phyloP scores from a whole-genome alignment of 164 flowering plant genomes.

The Paratinospora sagittata region DNA sequence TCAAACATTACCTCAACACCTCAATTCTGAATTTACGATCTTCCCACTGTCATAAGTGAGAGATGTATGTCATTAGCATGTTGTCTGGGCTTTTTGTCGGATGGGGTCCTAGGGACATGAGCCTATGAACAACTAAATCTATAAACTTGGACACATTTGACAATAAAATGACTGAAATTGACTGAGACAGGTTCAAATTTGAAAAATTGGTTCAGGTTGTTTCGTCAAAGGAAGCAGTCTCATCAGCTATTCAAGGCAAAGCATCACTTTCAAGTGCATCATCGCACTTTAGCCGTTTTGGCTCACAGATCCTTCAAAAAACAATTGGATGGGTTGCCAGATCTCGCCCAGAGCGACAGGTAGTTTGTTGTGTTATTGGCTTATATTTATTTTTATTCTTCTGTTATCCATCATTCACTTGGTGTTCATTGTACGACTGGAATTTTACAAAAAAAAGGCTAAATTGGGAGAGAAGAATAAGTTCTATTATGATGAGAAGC shows the following conservation, averaged over 20 bases:
- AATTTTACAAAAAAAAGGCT: constrained; percentile 55
- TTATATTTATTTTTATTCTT: not conserved
- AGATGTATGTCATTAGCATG: too few relatives aligned
- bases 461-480: constrained; percentile 84
- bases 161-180: too few relatives aligned
- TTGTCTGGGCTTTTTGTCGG: too few relatives aligned
- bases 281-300: constrained; percentile 73
- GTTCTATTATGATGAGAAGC: constrained; percentile 92
- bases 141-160: too few relatives aligned
- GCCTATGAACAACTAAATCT: too few relatives aligned
- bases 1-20: too few relatives aligned
- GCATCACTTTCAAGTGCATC: constrained; percentile 36
- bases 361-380: constrained; percentile 12
- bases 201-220: constrained; percentile 29
- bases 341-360: constrained; percentile 69
- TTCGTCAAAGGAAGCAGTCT: constrained; percentile 39
- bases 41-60: too few relatives aligned
- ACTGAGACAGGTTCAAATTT: too few relatives aligned
- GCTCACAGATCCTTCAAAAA: constrained; percentile 74
- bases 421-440: not conserved
- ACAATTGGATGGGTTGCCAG: constrained; percentile 74
- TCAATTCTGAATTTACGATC: too few relatives aligned
- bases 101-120: too few relatives aligned
- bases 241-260: constrained; percentile 39
- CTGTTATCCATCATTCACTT: not conserved